Conservation (phyloP, 2,329 filamentous ascomycete species). For the Curvularia eragrostidis region DNA sequence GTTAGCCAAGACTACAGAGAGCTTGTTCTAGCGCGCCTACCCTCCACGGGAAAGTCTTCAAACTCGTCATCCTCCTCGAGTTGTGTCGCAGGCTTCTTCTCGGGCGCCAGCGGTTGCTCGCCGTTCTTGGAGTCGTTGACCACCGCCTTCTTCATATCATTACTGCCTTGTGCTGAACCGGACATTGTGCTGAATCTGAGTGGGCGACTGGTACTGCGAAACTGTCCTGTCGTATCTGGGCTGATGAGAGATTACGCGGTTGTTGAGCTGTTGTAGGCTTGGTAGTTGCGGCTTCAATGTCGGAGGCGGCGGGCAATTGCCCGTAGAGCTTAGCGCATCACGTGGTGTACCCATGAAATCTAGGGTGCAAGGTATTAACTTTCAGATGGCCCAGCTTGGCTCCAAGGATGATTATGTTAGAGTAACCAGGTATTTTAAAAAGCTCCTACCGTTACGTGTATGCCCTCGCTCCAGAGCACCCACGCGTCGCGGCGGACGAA, state of each 20-base stretch:
- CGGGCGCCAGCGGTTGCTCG: slow-evolving; percentile 54
- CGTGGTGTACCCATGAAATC: slow-evolving; percentile 20
- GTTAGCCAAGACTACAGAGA: slow-evolving; percentile 17
- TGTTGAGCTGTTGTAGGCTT: slow-evolving; percentile 15
- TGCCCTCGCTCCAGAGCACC: neutral
- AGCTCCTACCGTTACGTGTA: neutral
- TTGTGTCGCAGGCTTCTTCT: slow-evolving; percentile 68
- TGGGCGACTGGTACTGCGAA: neutral
- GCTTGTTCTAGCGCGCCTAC: slow-evolving; percentile 56
- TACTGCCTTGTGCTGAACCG: slow-evolving; percentile 49
- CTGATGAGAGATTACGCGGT: slow-evolving; percentile 2
- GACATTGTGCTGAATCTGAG: slow-evolving; percentile 53
- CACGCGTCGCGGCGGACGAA: slow-evolving; percentile 1
- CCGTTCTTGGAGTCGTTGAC: slow-evolving; percentile 47
- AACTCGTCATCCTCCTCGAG: slow-evolving; percentile 99
- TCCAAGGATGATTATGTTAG: neutral
- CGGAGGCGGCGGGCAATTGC: slow-evolving; percentile 24
- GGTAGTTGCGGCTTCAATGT: slow-evolving; percentile 26
- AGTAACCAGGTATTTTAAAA: neutral
- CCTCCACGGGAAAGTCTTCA: slow-evolving; percentile 97
- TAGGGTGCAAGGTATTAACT: slow-evolving; percentile 13
- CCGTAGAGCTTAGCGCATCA: slow-evolving; percentile 27
- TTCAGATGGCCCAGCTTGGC: slow-evolving; percentile 8
- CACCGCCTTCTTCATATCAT: slow-evolving; percentile 51
- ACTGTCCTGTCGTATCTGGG: neutral